These are phyloP conservation scores for Terana coerulea DNA, from an alignment of 768 basidiomycete species.

Conservation along the genomic window DNA sequence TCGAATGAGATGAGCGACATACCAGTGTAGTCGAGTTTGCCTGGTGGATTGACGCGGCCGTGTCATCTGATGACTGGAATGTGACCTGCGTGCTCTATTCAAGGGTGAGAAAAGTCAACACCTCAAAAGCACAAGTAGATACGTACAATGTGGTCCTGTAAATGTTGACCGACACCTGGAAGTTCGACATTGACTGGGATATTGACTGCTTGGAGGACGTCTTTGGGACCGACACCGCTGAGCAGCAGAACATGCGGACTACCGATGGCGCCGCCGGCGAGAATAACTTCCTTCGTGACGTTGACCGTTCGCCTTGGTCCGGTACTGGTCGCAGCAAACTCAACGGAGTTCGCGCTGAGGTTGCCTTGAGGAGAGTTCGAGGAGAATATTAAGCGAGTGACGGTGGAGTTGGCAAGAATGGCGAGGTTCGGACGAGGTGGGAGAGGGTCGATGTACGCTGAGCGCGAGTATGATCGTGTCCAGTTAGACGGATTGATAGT, in stretches of 20 bases:
- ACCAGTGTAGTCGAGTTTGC: constrained; percentile 23
- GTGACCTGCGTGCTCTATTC: constrained; percentile 33
- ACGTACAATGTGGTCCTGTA: constrained; percentile 48
- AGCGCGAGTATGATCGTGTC: constrained; percentile 62
- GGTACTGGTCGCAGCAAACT: constrained; percentile 38
- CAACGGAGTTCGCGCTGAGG: constrained; percentile 41
- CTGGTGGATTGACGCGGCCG: constrained; percentile 32
- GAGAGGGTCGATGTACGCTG: constrained; percentile 62
- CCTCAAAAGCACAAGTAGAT: neutral
- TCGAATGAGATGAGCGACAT: neutral
- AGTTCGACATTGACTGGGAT: constrained; percentile 44
- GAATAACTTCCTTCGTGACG: constrained; percentile 60
- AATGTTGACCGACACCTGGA: constrained; percentile 59
- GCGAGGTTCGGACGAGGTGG: constrained; percentile 61
- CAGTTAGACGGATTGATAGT: constrained; percentile 61
- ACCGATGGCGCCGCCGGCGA: constrained; percentile 45
- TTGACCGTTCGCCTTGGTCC: constrained; percentile 37
- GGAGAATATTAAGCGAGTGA: constrained; percentile 48
- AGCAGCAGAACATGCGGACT: constrained; percentile 53
- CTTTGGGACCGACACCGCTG: constrained; percentile 56
- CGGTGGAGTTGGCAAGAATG: constrained; percentile 57
- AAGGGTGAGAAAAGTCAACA: neutral
- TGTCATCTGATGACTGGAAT: constrained; percentile 35
- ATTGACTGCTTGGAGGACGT: constrained; percentile 43
- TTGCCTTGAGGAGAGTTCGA: constrained; percentile 26